phyloP scores from a whole-genome alignment of 768 basidiomycete species.

The Pholiota molesta region DNA sequence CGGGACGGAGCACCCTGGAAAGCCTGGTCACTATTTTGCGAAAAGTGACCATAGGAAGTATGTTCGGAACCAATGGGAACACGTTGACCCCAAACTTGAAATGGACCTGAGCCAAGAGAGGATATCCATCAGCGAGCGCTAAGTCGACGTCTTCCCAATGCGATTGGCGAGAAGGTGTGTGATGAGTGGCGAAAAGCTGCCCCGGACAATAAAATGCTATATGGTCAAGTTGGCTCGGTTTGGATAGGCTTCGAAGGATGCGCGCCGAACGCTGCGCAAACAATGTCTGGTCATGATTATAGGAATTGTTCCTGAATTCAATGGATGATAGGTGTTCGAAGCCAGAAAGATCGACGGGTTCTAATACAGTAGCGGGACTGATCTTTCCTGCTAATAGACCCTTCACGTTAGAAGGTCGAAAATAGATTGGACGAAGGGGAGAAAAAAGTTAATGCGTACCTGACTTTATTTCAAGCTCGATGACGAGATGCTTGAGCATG shows the following conservation, averaged over 20 bases:
- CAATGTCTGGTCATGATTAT: slow-evolving; percentile 3
- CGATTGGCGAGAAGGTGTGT: neutral
- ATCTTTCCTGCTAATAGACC: neutral
- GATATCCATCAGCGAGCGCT: neutral
- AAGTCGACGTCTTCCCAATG: slow-evolving; percentile 1
- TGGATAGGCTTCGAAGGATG: neutral
- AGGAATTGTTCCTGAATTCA: slow-evolving; percentile 5
- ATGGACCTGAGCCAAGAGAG: slow-evolving; percentile 6
- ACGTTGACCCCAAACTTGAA: slow-evolving; percentile 9
- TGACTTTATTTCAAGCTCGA: slow-evolving; percentile 2
- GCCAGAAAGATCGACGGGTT: neutral
- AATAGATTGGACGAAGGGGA: neutral
- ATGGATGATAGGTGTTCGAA: neutral
- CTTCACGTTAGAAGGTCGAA: neutral
- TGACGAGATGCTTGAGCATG: slow-evolving; percentile 4
- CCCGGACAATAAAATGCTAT: slow-evolving; percentile 6
- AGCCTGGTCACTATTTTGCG: slow-evolving; percentile 5
- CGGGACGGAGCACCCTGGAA: slow-evolving; percentile 5
- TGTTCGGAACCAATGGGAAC: slow-evolving; percentile 1
- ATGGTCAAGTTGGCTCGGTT: neutral
- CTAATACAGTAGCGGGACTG: neutral
- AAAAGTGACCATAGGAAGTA: slow-evolving; percentile 1
- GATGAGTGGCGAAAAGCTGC: neutral
- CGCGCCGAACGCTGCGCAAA: slow-evolving; percentile 1
- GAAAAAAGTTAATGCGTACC: neutral